A percentile compares a stretch with the other conserved stretches of the same genome.
phyloP scores from a whole-genome alignment of 805 yeast species.

The Brettanomyces naardenensis region DNA sequence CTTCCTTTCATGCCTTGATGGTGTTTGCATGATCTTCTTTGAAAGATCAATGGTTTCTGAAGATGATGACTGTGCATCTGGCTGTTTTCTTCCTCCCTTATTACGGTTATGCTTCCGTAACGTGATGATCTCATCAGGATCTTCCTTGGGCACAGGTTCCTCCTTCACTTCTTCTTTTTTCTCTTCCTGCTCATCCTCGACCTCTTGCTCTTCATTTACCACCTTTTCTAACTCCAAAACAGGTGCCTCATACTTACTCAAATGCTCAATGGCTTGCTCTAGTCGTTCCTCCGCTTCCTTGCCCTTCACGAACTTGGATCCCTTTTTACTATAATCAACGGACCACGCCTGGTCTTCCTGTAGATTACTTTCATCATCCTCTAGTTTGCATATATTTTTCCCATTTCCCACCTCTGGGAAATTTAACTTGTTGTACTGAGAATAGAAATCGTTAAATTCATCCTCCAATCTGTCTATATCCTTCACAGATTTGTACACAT shows the following conservation, averaged over 20 bases:
- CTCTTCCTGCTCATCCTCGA: not conserved
- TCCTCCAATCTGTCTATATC: constrained; percentile 18
- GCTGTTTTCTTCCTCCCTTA: constrained; percentile 3
- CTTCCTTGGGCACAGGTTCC: constrained; percentile 13
- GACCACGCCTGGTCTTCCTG: not conserved
- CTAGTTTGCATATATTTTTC: too few relatives aligned
- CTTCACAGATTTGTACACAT: constrained; percentile 14
- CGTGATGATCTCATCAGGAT: constrained; percentile 25
- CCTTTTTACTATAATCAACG: not conserved
- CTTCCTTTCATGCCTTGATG: constrained; percentile 9
- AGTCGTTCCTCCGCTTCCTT: constrained; percentile 3
- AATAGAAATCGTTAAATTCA: constrained; percentile 13
- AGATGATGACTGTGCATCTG: constrained; percentile 15
- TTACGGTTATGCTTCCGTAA: constrained; percentile 22
- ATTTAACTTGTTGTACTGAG: constrained; percentile 6
- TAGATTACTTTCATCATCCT: too few relatives aligned
- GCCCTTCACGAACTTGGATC: not conserved
- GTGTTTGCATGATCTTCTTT: constrained; percentile 16
- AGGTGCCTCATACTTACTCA: not conserved
- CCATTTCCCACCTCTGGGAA: not conserved
- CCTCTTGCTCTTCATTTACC: not conserved
- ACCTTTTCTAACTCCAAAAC: constrained; percentile 1
- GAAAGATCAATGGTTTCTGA: constrained; percentile 24
- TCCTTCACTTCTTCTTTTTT: constrained; percentile 4
- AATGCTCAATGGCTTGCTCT: constrained; percentile 1